Evolutionary conservation across 1,284 basidiomycete genomes (phyloP).

Genomic region (Serendipita sp.): DNA sequence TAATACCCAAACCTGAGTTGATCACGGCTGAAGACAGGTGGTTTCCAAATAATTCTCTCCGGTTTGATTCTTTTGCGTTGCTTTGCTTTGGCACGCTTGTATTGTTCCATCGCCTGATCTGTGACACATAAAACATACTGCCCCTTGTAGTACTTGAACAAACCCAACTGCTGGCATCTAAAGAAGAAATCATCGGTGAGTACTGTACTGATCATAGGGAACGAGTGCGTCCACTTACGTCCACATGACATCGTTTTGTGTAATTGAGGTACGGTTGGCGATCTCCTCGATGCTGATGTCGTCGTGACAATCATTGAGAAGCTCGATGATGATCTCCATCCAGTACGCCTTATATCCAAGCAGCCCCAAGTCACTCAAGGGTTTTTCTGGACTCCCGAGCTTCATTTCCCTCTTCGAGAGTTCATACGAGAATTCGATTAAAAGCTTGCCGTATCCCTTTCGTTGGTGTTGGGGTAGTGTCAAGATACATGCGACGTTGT

Average conservation of each 20-base stretch:
- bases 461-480: slow-evolving; percentile 96
- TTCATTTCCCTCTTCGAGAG: slow-evolving; percentile 93
- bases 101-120: slow-evolving; percentile 80
- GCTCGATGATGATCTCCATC: slow-evolving; percentile 92
- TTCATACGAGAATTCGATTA: slow-evolving; percentile 98
- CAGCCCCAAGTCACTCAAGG: slow-evolving; percentile 86
- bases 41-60: slow-evolving; percentile 81
- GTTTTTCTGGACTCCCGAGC: slow-evolving; percentile 95
- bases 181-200: slow-evolving; percentile 5
- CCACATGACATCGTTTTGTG: slow-evolving; percentile 93
- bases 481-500: slow-evolving; percentile 98
- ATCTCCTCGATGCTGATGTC: slow-evolving; percentile 92
- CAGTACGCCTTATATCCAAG: slow-evolving; percentile 93
- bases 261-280: slow-evolving; percentile 91
- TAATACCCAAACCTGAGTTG: slow-evolving; percentile 82
- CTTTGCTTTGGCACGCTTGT: slow-evolving; percentile 76
- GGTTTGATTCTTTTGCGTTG: slow-evolving; percentile 68
- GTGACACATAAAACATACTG: slow-evolving; percentile 89
- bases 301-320: slow-evolving; percentile 60
- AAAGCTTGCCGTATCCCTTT: slow-evolving; percentile 84
- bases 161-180: slow-evolving; percentile 84
- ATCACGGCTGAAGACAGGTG: slow-evolving; percentile 80
- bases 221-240: slow-evolving; percentile 48
- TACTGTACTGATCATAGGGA: slow-evolving; percentile 13
- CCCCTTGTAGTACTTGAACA: slow-evolving; percentile 95